Evolutionary conservation across 768 basidiomycete genomes (phyloP).

Genomic region (Kwoniella sp.): DNA sequence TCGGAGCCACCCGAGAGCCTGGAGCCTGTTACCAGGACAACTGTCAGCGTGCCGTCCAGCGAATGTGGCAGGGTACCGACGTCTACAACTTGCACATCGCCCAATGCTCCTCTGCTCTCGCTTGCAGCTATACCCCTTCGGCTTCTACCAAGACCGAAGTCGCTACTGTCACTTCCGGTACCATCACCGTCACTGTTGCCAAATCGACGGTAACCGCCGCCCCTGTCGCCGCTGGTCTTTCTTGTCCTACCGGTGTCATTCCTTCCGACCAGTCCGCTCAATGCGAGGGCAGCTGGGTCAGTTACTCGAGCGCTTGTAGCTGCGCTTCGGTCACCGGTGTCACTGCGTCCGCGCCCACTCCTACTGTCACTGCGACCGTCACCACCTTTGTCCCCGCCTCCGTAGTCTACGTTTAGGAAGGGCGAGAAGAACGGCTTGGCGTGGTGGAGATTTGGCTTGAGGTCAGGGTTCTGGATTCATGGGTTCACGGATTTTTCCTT

Average conservation of each 20-base stretch:
- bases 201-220: slow-evolving; percentile 7
- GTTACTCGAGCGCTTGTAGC: slow-evolving; percentile 13
- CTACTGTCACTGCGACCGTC: slow-evolving; percentile 18
- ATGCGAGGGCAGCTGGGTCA: slow-evolving; percentile 4
- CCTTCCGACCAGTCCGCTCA: slow-evolving; percentile 7
- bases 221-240: slow-evolving; percentile 8
- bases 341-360: slow-evolving; percentile 8
- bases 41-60: slow-evolving; percentile 19
- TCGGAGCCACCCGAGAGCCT: slow-evolving; percentile 6
- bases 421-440: too few species aligned
- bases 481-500: neutral
- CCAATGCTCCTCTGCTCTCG: slow-evolving; percentile 10
- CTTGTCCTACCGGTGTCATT: slow-evolving; percentile 7
- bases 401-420: slow-evolving; percentile 12
- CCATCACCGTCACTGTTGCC: slow-evolving; percentile 11
- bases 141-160: slow-evolving; percentile 7
- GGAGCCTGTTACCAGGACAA: slow-evolving; percentile 17
- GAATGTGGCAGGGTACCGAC: slow-evolving; percentile 15
- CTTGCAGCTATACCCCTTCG: slow-evolving; percentile 14
- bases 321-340: slow-evolving; percentile 9
- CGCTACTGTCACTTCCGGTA: slow-evolving; percentile 12
- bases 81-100: slow-evolving; percentile 19
- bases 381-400: slow-evolving; percentile 16
- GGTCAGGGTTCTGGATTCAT: neutral
- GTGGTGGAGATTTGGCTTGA: too few species aligned